Conservation (phyloP, 2,329 filamentous ascomycete genomes). For the Cytospora paraplurivora region DNA sequence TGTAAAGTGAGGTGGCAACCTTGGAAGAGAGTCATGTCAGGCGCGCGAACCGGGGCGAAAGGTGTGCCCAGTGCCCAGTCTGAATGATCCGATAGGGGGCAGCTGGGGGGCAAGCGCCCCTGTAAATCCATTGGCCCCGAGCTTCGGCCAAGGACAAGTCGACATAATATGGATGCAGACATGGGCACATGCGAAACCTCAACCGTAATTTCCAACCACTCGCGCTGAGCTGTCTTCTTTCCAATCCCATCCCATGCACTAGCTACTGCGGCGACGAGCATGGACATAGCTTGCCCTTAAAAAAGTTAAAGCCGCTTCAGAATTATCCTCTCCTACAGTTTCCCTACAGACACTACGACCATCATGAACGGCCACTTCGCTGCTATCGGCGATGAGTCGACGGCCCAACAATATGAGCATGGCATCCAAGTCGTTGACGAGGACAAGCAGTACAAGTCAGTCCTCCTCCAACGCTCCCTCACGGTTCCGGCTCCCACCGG, state of each 20-base stretch:
- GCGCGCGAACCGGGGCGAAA: too few relatives aligned
- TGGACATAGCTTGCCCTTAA: slow-evolving; percentile 26
- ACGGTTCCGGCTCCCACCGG: neutral
- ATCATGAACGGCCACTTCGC: slow-evolving; percentile 81
- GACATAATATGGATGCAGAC: slow-evolving; percentile 1
- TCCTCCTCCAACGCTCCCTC: slow-evolving; percentile 30
- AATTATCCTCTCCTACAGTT: neutral
- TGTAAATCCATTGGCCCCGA: neutral
- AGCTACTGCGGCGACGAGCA: slow-evolving; percentile 23
- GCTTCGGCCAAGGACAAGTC: slow-evolving; percentile 3
- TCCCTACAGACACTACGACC: slow-evolving; percentile 16
- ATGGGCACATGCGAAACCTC: slow-evolving; percentile 2
- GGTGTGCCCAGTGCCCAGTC: too few relatives aligned
- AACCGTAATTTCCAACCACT: neutral
- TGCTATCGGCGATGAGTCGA: slow-evolving; percentile 66
- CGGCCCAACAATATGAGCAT: slow-evolving; percentile 75
- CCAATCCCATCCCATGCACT: neutral
- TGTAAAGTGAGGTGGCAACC: too few relatives aligned
- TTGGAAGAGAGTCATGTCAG: too few relatives aligned
- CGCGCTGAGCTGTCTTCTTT: slow-evolving; percentile 3
- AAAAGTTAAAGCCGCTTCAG: slow-evolving; percentile 1
- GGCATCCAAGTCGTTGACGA: slow-evolving; percentile 97
- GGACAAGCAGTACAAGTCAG: slow-evolving; percentile 95
- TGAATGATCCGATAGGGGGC: neutral
- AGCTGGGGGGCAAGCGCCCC: neutral